Evolutionary conservation across 331 rosid genomes (phyloP), one percentile per base, ranked within the genome.

Genomic region (Phaseolus coccineus): DNA sequence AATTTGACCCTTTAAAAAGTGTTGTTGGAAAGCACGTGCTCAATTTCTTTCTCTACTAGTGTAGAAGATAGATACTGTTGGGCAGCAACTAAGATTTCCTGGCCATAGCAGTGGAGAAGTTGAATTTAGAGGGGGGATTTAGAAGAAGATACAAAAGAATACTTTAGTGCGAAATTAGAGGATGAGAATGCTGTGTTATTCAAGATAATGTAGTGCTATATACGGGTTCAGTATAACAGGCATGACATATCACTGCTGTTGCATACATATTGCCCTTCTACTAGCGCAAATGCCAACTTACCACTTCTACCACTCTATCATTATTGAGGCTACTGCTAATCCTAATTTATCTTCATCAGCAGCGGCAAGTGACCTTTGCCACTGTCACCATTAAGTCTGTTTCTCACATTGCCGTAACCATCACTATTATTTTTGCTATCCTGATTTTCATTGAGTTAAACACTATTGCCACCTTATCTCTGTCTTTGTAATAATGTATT

Each of bases 241-340:
- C 39, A 35, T 35, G 2, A 19, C 33, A 31, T 31, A 4, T 35
- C 9, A 28, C 39, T 28, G 25, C 19, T 58, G 65, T 58, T 58
- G 63, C 63, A 58, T 58, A 6, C 65, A 58, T 59, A 59, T 13
- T 59, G 8, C 40, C 39, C 22, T 40, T 59, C 66, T 28, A 59
- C 66, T 5, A 4, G 39, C 28, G 19, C 40, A 16, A 57, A 10
- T 56, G 62, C 31, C 62, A 59, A 4, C 40, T 28, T 10, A 57
- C 10, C 22, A 12, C 22, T 12, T 30, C 22, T 13, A 30, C 66
- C 40, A 12, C 19, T 13, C 40, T 30, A 30, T 61, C 42, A 61
- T 30, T 28, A 42, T 61, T 14, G 5, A 10, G 11, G 66, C 66
- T 30, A 59, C 10, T 28, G 8, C 42, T 14, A 12, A 28, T 59